Conservation (phyloP, 2,329 filamentous ascomycete species). For the Stachybotrys chlorohalonatus region DNA sequence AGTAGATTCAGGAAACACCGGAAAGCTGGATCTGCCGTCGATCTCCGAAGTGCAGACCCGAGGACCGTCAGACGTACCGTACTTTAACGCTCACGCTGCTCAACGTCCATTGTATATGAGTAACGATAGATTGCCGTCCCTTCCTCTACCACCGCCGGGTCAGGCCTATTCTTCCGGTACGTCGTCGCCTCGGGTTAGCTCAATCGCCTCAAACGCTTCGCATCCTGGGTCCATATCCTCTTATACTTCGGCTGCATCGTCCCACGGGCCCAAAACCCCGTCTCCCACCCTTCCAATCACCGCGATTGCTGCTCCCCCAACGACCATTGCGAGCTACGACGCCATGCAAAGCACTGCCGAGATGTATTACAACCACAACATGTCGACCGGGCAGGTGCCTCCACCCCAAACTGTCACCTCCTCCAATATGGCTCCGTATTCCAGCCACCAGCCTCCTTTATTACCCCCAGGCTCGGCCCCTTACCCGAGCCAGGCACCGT, state of each 20-base stretch:
- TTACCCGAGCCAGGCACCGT: slow-evolving; percentile 57
- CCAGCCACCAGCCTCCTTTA: slow-evolving; percentile 67
- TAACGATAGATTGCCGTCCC: slow-evolving; percentile 60
- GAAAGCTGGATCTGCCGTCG: slow-evolving; percentile 90
- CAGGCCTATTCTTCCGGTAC: slow-evolving; percentile 63
- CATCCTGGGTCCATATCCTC: slow-evolving; percentile 45
- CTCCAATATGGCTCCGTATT: slow-evolving; percentile 64
- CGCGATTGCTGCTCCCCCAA: slow-evolving; percentile 20
- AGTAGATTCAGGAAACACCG: slow-evolving; percentile 43
- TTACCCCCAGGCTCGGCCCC: slow-evolving; percentile 63
- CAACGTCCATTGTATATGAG: slow-evolving; percentile 58
- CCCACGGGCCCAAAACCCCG: slow-evolving; percentile 66
- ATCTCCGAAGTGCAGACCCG: slow-evolving; percentile 76
- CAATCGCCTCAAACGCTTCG: slow-evolving; percentile 52
- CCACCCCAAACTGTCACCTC: slow-evolving; percentile 71
- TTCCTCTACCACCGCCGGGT: slow-evolving; percentile 60
- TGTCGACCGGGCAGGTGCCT: slow-evolving; percentile 68
- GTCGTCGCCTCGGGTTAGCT: slow-evolving; percentile 68
- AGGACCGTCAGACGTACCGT: slow-evolving; percentile 62
- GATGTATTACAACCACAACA: slow-evolving; percentile 77
- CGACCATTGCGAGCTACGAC: slow-evolving; percentile 22
- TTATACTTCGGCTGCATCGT: slow-evolving; percentile 45
- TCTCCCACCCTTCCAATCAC: slow-evolving; percentile 56
- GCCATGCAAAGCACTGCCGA: slow-evolving; percentile 73
- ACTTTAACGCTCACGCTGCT: slow-evolving; percentile 52